Evolutionary conservation across 495 filamentous ascomycete species (phyloP).

Genomic region (Aspergillus steynii): DNA sequence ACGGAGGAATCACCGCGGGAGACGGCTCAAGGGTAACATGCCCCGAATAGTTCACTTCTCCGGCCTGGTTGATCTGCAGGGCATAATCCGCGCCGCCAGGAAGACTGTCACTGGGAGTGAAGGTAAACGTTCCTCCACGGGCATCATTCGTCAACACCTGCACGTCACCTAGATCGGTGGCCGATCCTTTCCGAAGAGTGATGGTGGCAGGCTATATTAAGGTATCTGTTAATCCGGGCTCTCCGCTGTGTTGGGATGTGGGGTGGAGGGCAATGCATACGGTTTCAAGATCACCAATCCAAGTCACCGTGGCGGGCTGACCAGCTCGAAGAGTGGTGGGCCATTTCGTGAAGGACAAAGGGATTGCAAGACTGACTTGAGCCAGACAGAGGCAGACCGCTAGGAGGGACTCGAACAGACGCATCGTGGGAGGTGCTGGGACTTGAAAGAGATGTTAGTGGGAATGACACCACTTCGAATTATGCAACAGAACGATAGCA

Average conservation of each 20-base stretch:
- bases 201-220: conserved; percentile 40
- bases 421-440: conserved; percentile 23
- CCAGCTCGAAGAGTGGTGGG: conserved; percentile 42
- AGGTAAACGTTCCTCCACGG: conserved; percentile 40
- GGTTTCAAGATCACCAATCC: conserved; percentile 37
- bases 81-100: conserved; percentile 45
- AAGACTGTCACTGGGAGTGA: conserved; percentile 38
- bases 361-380: conserved; percentile 30
- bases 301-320: conserved; percentile 40
- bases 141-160: conserved; percentile 38
- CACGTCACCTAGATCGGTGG: conserved; percentile 41
- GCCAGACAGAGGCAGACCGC: conserved; percentile 33
- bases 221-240: neutral
- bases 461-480: conserved; percentile 4
- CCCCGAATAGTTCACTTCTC: conserved; percentile 47
- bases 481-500: neutral
- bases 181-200: conserved; percentile 43
- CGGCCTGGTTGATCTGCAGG: conserved; percentile 45
- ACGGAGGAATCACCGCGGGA: conserved; percentile 7
- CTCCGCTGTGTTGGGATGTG: neutral
- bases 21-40: conserved; percentile 27
- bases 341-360: conserved; percentile 45
- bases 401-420: conserved; percentile 33
- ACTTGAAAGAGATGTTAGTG: neutral
- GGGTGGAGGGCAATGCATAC: conserved; percentile 18